Percentiles rank a stretch among this genome's conserved stretches.
Conservation (phyloP, 225 moss, liverwort and hornwort species). For the Thuidium tamariscinum region DNA sequence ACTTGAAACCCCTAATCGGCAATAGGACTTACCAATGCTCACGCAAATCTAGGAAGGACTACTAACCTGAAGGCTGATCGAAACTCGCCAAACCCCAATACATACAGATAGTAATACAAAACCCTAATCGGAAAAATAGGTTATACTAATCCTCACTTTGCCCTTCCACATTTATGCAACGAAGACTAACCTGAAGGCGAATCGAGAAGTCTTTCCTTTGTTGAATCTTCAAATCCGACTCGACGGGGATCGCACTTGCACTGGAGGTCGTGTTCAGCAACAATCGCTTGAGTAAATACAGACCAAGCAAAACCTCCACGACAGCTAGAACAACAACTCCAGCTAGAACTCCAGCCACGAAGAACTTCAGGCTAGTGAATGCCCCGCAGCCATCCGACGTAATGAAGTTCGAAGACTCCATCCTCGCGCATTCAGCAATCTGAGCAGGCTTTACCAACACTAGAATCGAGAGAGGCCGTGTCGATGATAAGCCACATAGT, state of each 20-base stretch:
- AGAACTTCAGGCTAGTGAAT: slow-evolving; percentile 22
- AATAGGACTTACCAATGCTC: background rate
- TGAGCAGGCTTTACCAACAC: background rate
- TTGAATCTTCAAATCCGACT: background rate
- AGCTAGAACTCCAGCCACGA: slow-evolving; percentile 29
- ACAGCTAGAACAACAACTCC: slow-evolving; percentile 17
- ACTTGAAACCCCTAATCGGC: background rate
- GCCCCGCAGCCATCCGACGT: slow-evolving; percentile 1
- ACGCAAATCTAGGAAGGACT: background rate
- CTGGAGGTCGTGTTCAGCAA: background rate
- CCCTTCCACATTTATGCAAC: background rate
- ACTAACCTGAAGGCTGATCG: background rate
- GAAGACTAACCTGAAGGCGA: background rate
- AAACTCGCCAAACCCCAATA: background rate
- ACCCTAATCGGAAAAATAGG: background rate
- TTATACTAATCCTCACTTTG: too few species aligned
- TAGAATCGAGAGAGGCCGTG: background rate
- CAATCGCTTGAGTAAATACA: slow-evolving; percentile 13
- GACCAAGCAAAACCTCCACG: slow-evolving; percentile 12
- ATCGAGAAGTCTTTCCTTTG: slow-evolving; percentile 2
- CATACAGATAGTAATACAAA: background rate
- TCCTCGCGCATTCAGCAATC: background rate
- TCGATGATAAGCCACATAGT: background rate
- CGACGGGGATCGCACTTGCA: background rate
- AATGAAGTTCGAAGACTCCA: background rate